Evolutionary conservation across 2,329 filamentous ascomycete species (phyloP), one percentile per base, ranked within the genome.

Genomic region (Curvularia spicifera): DNA sequence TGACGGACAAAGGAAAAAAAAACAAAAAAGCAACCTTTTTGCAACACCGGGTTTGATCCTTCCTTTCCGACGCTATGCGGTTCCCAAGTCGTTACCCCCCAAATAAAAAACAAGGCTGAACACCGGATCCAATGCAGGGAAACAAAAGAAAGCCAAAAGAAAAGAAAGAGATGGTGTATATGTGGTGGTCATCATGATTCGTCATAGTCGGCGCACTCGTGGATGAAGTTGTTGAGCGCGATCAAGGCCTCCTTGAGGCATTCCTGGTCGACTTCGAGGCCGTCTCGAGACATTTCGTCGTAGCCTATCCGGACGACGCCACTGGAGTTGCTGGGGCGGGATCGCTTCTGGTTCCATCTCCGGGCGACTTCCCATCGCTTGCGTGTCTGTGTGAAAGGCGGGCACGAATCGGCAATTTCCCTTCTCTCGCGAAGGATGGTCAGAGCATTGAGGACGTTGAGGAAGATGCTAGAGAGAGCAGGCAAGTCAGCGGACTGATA

Each of bases 181-280:
- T 28, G 52, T 50, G 48, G 52, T 52, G 26, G 60, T 53, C 59
- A 50, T 67, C 61, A 68, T 65, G 56, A 58, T 54, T 58, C 56
- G 15, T 67, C 66, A 40, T 64, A 69, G 53, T 77, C 74, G 46
- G 68, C 68, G 42, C 66, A 66, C 52, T 77, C 73, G 31, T 76
- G 69, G 63, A 77, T 76, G 64, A 76, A 77, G 64, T 76, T 76
- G 62, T 77, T 76, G 42, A 77, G 52, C 10, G 73, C 73, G 53
- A 71, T 70, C 53, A 77, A 58, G 8, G 72, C 73, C 57, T 71
- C 59, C 39, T 70, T 71, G 31, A 77, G 57, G 35, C 60, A 58
- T 37, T 76, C 71, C 53, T 76, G 71, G 50, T 69, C 67, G 44
- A 77, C 61, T 28, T 76, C 73, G 45, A 77, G 63, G 12, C 73